These are phyloP conservation scores for Teunomyces cretensis DNA, from an alignment of 805 yeast species.

Conservation along the genomic window DNA sequence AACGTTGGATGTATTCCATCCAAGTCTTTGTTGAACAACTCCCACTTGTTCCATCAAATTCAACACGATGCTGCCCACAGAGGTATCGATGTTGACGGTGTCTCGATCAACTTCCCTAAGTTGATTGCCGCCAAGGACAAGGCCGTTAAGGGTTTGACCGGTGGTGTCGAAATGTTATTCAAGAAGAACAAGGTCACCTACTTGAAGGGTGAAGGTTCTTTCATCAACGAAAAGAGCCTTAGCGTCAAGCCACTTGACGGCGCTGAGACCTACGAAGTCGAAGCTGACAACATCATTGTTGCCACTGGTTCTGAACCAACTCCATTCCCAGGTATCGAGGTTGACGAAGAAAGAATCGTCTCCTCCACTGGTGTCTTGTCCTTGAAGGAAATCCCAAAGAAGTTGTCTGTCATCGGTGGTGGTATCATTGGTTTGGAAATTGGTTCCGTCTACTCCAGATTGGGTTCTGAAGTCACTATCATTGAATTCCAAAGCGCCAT, in stretches of 20 bases:
- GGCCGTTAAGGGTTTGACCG: slow-evolving; percentile 83
- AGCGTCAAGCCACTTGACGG: slow-evolving; percentile 87
- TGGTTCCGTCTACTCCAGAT: slow-evolving; percentile 96
- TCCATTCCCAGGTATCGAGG: slow-evolving; percentile 96
- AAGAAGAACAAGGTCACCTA: slow-evolving; percentile 94
- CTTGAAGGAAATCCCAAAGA: slow-evolving; percentile 88
- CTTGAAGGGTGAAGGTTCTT: slow-evolving; percentile 90
- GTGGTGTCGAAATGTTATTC: slow-evolving; percentile 92
- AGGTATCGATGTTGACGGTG: slow-evolving; percentile 84
- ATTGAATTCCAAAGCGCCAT: slow-evolving; percentile 86
- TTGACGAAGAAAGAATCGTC: slow-evolving; percentile 96
- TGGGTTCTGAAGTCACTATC: slow-evolving; percentile 94
- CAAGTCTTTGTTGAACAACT: slow-evolving; percentile 90
- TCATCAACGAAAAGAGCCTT: slow-evolving; percentile 75
- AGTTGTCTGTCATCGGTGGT: slow-evolving; percentile 92
- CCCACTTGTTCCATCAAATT: slow-evolving; percentile 88
- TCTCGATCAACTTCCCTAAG: slow-evolving; percentile 67
- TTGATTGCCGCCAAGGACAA: slow-evolving; percentile 92
- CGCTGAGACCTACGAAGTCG: slow-evolving; percentile 63
- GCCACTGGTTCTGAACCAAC: slow-evolving; percentile 99
- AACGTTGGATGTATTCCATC: slow-evolving; percentile 99
- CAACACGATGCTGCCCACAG: slow-evolving; percentile 78
- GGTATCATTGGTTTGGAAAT: slow-evolving; percentile 99
- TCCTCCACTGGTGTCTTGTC: slow-evolving; percentile 90
- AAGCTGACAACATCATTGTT: slow-evolving; percentile 85